These are phyloP conservation scores for Trametes polyzona DNA, from an alignment of 1,284 basidiomycete species.

Conservation along the genomic window DNA sequence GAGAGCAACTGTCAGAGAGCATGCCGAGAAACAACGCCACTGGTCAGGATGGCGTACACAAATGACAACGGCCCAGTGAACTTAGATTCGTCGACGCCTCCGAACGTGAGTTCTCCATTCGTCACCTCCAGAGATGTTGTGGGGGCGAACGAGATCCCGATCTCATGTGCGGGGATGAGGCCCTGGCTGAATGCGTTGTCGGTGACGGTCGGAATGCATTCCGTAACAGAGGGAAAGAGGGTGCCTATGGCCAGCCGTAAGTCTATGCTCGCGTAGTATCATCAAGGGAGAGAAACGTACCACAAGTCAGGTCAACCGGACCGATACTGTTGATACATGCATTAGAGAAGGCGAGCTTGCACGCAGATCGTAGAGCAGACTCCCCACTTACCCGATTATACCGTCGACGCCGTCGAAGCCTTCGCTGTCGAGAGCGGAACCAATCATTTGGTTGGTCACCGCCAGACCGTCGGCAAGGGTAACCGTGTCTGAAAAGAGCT, in stretches of 20 bases:
- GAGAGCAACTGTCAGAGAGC: neutral
- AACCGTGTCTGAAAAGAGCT: slow-evolving; percentile 29
- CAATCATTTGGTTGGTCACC: slow-evolving; percentile 52
- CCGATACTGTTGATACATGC: too few species aligned
- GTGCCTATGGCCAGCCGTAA: slow-evolving; percentile 28
- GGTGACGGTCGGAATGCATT: slow-evolving; percentile 44
- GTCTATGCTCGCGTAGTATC: too few species aligned
- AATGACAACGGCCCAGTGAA: slow-evolving; percentile 52
- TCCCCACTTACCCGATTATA: slow-evolving; percentile 46
- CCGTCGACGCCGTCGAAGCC: slow-evolving; percentile 53
- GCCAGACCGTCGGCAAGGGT: slow-evolving; percentile 39
- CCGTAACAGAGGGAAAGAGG: slow-evolving; percentile 35
- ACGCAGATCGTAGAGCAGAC: too few species aligned
- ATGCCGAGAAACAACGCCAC: slow-evolving; percentile 10
- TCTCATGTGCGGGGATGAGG: slow-evolving; percentile 30
- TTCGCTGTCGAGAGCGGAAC: slow-evolving; percentile 42
- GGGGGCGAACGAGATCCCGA: slow-evolving; percentile 53
- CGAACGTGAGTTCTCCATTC: slow-evolving; percentile 42
- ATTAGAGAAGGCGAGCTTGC: neutral
- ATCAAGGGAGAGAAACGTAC: slow-evolving; percentile 12
- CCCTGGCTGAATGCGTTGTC: slow-evolving; percentile 50
- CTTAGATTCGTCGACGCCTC: slow-evolving; percentile 51
- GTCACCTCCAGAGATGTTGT: slow-evolving; percentile 35
- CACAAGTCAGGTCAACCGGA: slow-evolving; percentile 46
- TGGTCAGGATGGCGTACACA: slow-evolving; percentile 37